Evolutionary conservation across 2,329 filamentous ascomycete genomes (phyloP), one percentile per base, ranked within the genome.

Genomic region (Fusarium sacchari): DNA sequence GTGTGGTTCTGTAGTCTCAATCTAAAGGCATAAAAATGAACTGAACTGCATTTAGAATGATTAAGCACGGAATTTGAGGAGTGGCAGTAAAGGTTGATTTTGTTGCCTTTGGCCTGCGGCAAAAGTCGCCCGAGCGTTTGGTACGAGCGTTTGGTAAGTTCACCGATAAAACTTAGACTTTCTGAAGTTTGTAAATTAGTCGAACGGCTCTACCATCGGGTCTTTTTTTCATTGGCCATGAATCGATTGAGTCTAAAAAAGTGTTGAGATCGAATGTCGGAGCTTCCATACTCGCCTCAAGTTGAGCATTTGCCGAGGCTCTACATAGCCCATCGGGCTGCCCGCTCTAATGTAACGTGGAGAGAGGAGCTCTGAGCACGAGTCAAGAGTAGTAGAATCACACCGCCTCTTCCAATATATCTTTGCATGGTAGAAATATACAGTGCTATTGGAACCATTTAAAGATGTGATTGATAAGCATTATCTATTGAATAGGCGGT

Each of bases 171-270:
- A n/a, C 12, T 50, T 20, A 34, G 20, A 20, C 6, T 34, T 5
- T 20, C 6, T 5, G 4, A 3, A 14, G 11, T 20, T 14, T 8
- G 4, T 34, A 4, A 2, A 4, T 24, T 4, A 24, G 4, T 20
- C 17, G 12, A 34, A 6, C 12, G 11, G 24, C 22, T 5, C 5
- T 7, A 2, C 17, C 3, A 6, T 34, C 30, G 30, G 47, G 17
- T 20, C 47, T 13, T 50, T 50, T 50, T 50, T 34, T 20, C 4
- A 50, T 34, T 50, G 30, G 47, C 4, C 9, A 1, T 7, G 20
- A 20, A 30, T 14, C 32, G 5, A 14, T 5, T 32, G 32, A 32
- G 13, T 32, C 30, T 32, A 32, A 12, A 24, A 7, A 24, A 7
- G 8, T 14, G 17, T 34, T 24, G n/a, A 34, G 12, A 14, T 20